A percentile compares a stretch with the other conserved stretches of the same genome.
Evolutionary conservation across 2,329 filamentous ascomycete species (phyloP).

Genomic region (Fusarium solani-melongenae): DNA sequence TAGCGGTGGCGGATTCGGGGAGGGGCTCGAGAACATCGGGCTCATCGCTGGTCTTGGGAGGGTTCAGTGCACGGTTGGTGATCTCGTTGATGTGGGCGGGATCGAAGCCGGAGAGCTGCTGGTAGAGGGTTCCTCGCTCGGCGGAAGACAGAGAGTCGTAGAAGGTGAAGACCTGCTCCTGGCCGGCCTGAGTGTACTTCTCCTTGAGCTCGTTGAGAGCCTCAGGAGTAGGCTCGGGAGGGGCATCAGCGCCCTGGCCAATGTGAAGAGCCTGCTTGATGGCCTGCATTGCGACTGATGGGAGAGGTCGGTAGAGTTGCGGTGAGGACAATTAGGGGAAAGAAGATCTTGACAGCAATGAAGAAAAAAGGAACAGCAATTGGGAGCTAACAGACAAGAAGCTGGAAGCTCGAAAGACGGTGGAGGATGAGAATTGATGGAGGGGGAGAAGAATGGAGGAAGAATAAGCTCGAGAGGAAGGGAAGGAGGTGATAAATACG

Average conservation of each 20-base stretch:
- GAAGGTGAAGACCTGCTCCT: constrained; percentile 81
- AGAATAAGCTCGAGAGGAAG: constrained; percentile 15
- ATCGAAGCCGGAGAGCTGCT: constrained; percentile 85
- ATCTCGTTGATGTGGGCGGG: constrained; percentile 89
- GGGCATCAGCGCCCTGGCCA: constrained; percentile 44
- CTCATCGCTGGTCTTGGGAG: constrained; percentile 71
- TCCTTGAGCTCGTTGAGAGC: constrained; percentile 76
- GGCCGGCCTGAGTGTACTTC: constrained; percentile 81
- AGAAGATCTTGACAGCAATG: neutral
- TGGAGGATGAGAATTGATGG: constrained; percentile 9
- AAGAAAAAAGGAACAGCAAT: neutral
- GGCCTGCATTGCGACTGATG: constrained; percentile 53
- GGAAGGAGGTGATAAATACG: constrained; percentile 37
- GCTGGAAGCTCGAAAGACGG: constrained; percentile 1
- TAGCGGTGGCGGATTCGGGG: constrained; percentile 86
- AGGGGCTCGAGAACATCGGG: constrained; percentile 81
- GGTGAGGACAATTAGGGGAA: constrained; percentile 14
- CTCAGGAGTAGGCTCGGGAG: constrained; percentile 69
- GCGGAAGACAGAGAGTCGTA: constrained; percentile 80
- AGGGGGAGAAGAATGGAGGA: constrained; percentile 22
- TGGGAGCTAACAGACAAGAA: constrained; percentile 11
- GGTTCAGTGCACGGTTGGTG: constrained; percentile 83
- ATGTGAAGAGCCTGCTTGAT: constrained; percentile 57
- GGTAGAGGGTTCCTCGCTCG: constrained; percentile 83
- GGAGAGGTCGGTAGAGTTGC: constrained; percentile 23